Evolutionary conservation across 129 eudicot genomes (phyloP).

Genomic region (carrot (Daucus carota)): DNA sequence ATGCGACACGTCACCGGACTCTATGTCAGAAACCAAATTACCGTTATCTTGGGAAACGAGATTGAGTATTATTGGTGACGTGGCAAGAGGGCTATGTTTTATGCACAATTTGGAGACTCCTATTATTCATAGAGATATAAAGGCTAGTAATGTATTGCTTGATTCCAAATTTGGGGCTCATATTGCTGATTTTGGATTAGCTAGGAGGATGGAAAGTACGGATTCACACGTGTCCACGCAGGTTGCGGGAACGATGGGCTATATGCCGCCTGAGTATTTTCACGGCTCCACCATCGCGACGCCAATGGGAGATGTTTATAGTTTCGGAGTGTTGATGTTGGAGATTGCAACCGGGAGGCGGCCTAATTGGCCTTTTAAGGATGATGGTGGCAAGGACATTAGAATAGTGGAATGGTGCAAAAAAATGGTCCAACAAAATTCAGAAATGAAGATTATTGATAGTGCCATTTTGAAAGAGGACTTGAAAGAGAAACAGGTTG

Average conservation of each 20-base stretch:
- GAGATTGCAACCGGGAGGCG: constrained; percentile 55
- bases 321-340: constrained; percentile 73
- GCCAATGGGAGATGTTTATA: constrained; percentile 63
- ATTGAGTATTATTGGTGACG: constrained; percentile 44
- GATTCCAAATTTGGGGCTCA: constrained; percentile 63
- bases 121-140: constrained; percentile 79
- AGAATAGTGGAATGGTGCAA: constrained; percentile 56
- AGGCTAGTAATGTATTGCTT: constrained; percentile 70
- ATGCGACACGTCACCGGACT: constrained; percentile 37
- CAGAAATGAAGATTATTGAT: constrained; percentile 62
- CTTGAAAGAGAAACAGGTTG: constrained; percentile 30
- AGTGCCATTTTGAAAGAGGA: constrained; percentile 31
- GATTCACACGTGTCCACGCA: constrained; percentile 87
- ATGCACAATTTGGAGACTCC: constrained; percentile 59
- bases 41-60: constrained; percentile 67
- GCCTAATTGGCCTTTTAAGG: constrained; percentile 58
- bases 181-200: constrained; percentile 89
- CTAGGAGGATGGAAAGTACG: constrained; percentile 42
- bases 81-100: constrained; percentile 57
- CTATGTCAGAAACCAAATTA: neutral
- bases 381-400: constrained; percentile 37
- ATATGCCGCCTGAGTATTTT: constrained; percentile 87
- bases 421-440: constrained; percentile 31
- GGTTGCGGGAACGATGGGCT: constrained; percentile 95
- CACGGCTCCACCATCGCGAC: constrained; percentile 52